Base-by-base conservation (phyloP, 331 rosid species). In the Pyracantha coccinea region DNA sequence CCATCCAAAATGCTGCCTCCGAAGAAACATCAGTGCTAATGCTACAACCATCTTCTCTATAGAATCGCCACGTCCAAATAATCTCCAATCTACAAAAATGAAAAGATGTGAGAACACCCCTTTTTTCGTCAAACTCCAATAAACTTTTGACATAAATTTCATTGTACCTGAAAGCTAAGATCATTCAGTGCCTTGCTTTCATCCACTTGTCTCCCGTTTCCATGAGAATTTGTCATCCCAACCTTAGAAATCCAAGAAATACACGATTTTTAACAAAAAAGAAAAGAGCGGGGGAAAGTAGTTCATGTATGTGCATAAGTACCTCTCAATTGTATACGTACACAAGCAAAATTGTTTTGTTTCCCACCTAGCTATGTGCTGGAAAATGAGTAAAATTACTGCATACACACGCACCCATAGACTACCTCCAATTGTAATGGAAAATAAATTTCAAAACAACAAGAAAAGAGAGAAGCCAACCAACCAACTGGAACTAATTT, bases 31-130 rank as follows among this genome's bases (percentile, higher is more conserved):
- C 27, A 24, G 17, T 31, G 23, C 75, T 52, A 53, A 29, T n/a
- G 74, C 60, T 44, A 44, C 41, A 19, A n/a, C 41, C 15, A 64
- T 60, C 73, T 32, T 64, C 47, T 54, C 81, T 72, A 86, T 23
- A 86, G 75, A 28, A 86, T 78, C 44, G 90, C 88, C 66, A 86
- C 90, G 70, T 86, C 90, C 86, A 86, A 71, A 76, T 84, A 86
- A 71, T 86, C 90, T 72, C 90, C 88, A n/a, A 86, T 86, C 88
- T 83, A 75, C 81, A 28, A 63, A 66, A 79, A 53, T 31, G 19
- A n/a, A 78, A 65, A 47, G 55, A 54, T 13, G 76, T 80, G 67
- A 79, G 74, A 65, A 69, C 7, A 20, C 12, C 50, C 23, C 13
- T 27, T 25, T 14, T 24, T 27, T 61, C 5, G n/a, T 27, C 4